Percentiles rank a stretch among this genome's conserved stretches.
phyloP scores from a whole-genome alignment of 2,329 filamentous ascomycete species.

The Microsporum audouinii region DNA sequence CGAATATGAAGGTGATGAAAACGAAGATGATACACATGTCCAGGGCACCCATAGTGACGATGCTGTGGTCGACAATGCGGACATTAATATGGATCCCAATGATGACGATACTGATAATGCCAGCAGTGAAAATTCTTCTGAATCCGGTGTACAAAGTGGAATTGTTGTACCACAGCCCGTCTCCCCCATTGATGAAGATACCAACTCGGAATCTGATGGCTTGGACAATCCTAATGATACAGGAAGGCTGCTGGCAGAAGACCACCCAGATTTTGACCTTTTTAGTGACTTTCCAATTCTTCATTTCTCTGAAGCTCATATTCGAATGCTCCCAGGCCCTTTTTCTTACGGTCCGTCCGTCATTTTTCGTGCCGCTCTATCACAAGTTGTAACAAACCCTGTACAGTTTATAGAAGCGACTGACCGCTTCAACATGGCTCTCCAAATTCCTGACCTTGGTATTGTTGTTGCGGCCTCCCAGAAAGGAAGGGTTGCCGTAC shows the following conservation, averaged over 20 bases:
- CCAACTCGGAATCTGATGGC: background rate
- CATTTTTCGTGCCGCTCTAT: conserved; percentile 22
- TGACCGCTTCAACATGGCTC: conserved; percentile 47
- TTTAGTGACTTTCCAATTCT: conserved; percentile 28
- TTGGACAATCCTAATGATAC: background rate
- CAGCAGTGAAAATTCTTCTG: background rate
- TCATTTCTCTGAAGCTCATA: conserved; percentile 32
- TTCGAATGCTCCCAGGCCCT: conserved; percentile 28
- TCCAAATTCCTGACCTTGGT: conserved; percentile 48
- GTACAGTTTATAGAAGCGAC: conserved; percentile 19
- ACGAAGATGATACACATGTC: background rate
- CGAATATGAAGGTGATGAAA: background rate
- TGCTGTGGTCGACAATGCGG: background rate
- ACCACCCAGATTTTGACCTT: background rate
- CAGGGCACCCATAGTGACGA: background rate
- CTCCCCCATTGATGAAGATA: background rate
- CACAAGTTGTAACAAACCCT: conserved; percentile 20
- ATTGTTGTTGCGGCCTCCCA: conserved; percentile 48
- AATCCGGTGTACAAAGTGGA: background rate
- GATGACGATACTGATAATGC: background rate
- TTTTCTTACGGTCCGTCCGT: conserved; percentile 23
- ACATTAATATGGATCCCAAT: background rate
- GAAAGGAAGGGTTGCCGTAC: conserved; percentile 45
- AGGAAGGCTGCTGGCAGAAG: background rate
- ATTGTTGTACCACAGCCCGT: background rate